Evolutionary conservation across 2,329 filamentous ascomycete species (phyloP), one percentile per base, ranked within the genome.

Genomic region (Colletotrichum sp.): DNA sequence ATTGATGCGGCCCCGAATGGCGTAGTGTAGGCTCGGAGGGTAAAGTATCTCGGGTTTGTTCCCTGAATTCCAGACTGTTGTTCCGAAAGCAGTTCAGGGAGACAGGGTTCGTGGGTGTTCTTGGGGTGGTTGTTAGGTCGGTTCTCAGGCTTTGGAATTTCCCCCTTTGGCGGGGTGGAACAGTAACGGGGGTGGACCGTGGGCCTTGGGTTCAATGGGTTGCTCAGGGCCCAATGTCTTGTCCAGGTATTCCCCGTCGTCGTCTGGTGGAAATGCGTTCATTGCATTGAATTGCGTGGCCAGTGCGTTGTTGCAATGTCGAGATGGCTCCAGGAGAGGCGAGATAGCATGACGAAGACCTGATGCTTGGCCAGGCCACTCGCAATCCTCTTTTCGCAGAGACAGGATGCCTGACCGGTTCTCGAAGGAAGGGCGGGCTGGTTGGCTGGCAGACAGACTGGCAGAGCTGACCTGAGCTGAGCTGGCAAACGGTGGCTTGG

Each of bases 231-330:
- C 57, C 62, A 68, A 63, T 63, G 52, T 68, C 64, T 62, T 68
- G 49, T 34, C 70, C 70, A 34, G 70, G 73, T 36, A 34, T 57
- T 59, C 70, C 70, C 70, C 57, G 70, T 76, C 64, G 70, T 73
- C 55, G 73, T 73, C 73, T 26, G 68, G 73, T 65, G 64, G 55
- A 57, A 72, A 24, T 57, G 63, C 62, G 69, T 64, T 76, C 57
- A 44, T 75, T 72, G 73, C 73, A 76, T 76, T 76, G 73, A 76
- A 68, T 49, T 73, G 73, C 24, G 28, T 76, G 73, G 69, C 70
- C 73, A 73, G 44, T 76, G 73, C 73, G 64, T 39, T 65, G 70
- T 76, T 68, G 32, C 70, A 76, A 68, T 73, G 70, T 76, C 73
- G 32, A 68, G 63, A 68, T 62, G 72, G 65, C 62, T 60, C 36